These are phyloP conservation scores for Angophora floribunda DNA, from an alignment of 345 rosid species.

Conservation along the genomic window DNA sequence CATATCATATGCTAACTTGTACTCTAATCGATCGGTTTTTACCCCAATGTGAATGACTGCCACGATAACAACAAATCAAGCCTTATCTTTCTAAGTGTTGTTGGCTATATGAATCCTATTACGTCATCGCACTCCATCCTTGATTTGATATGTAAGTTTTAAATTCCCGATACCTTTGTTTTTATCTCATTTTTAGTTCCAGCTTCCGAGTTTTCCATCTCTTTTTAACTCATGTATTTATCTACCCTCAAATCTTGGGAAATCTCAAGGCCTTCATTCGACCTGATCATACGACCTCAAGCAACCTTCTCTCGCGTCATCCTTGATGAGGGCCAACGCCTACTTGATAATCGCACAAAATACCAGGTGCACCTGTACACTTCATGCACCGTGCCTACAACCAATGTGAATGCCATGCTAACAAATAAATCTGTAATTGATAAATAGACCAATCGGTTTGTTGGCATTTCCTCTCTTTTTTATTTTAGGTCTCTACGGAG, in stretches of 20 bases:
- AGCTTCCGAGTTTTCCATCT: accelerated
- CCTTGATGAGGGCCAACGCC: too few species aligned
- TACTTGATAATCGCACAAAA: neutral
- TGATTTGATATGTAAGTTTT: constrained; percentile 9
- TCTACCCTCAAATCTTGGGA: neutral
- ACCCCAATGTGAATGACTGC: neutral
- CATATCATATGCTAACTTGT: too few species aligned
- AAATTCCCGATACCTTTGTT: too few species aligned
- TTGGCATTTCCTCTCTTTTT: neutral
- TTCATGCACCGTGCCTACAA: accelerated
- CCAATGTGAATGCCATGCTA: neutral
- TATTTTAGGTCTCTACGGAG: too few species aligned
- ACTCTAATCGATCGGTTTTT: neutral
- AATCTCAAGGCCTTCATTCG: neutral
- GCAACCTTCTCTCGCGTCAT: too few species aligned
- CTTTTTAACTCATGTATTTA: accelerated
- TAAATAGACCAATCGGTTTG: neutral
- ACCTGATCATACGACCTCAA: too few species aligned
- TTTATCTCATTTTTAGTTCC: neutral
- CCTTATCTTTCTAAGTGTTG: neutral
- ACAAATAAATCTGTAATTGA: neutral
- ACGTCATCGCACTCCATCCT: constrained; percentile 12
- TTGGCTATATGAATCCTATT: neutral
- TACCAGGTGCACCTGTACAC: neutral
- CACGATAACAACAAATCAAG: neutral